A percentile compares a stretch with the other conserved stretches of the same genome.
phyloP scores from a whole-genome alignment of 352 stramenopile species.

The Globisporangium nodosum region DNA sequence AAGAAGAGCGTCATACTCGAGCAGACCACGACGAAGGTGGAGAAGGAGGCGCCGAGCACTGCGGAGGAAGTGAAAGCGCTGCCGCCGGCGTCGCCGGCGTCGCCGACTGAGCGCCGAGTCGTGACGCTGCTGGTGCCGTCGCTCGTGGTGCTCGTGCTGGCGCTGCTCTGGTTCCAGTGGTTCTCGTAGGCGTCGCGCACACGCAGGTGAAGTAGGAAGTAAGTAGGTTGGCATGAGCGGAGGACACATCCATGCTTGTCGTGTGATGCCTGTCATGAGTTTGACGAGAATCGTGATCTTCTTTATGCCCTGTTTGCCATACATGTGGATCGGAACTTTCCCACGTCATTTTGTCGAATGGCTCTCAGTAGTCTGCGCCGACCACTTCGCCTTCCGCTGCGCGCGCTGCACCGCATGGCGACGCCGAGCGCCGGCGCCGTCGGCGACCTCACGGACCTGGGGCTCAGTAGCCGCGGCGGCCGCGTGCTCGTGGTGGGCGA shows the following conservation, averaged over 20 bases:
- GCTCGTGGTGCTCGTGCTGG: conserved; percentile 36
- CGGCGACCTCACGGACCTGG: conserved; percentile 56
- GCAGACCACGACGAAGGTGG: conserved; percentile 1
- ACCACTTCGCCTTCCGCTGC: neutral
- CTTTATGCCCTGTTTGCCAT: neutral
- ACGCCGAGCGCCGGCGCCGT: conserved; percentile 2
- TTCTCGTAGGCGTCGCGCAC: conserved; percentile 12
- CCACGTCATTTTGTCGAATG: neutral
- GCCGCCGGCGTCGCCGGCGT: conserved; percentile 18
- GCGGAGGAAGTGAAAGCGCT: conserved; percentile 3
- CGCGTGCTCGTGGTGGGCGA: conserved; percentile 74
- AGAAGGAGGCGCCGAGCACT: conserved; percentile 1
- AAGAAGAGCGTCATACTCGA: conserved; percentile 17
- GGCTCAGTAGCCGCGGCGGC: conserved; percentile 10
- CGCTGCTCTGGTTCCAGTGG: conserved; percentile 39
- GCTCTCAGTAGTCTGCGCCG: too few species aligned
- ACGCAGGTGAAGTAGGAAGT: neutral
- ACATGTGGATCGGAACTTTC: neutral
- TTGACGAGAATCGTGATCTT: too few species aligned
- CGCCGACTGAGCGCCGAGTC: conserved; percentile 17
- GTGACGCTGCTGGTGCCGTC: conserved; percentile 45
- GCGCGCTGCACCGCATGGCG: neutral
- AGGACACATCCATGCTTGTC: too few species aligned
- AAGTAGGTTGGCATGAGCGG: too few species aligned
- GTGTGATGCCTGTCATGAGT: too few species aligned